These are phyloP conservation scores for Ilex asprella DNA, from an alignment of 257 asterid species.

Conservation along the genomic window DNA sequence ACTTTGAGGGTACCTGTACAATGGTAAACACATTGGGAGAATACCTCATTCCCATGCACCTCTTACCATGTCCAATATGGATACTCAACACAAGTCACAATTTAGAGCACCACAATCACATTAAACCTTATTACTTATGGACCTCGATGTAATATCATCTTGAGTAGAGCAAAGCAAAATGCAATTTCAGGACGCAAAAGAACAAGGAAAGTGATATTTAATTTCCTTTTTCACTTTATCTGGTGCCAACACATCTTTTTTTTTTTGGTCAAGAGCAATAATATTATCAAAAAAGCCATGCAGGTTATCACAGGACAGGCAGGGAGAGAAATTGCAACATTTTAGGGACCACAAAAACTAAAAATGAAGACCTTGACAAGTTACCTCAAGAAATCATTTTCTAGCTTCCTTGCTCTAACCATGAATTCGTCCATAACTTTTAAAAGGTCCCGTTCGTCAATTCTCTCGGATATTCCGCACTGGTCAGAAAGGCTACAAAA, in stretches of 20 bases:
- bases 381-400: slow-evolving; percentile 64
- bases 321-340: neutral
- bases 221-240: neutral
- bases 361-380: slow-evolving; percentile 4
- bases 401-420: slow-evolving; percentile 56
- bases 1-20: too few relatives aligned
- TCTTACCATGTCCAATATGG: too few relatives aligned
- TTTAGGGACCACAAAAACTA: neutral
- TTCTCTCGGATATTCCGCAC: slow-evolving; percentile 25
- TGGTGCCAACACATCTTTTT: neutral
- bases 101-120: too few relatives aligned
- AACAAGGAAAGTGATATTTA: neutral
- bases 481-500: slow-evolving; percentile 30
- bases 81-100: too few relatives aligned
- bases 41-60: too few relatives aligned
- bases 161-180: too few relatives aligned
- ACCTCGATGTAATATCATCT: too few relatives aligned
- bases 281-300: neutral
- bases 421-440: slow-evolving; percentile 34
- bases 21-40: too few relatives aligned
- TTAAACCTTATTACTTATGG: too few relatives aligned
- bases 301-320: neutral
- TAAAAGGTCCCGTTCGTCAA: slow-evolving; percentile 24
- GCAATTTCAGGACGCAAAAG: too few relatives aligned
- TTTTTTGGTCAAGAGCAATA: neutral